Base-by-base conservation (phyloP, 2,329 filamentous ascomycete genomes). In the Fusarium abutilonis region DNA sequence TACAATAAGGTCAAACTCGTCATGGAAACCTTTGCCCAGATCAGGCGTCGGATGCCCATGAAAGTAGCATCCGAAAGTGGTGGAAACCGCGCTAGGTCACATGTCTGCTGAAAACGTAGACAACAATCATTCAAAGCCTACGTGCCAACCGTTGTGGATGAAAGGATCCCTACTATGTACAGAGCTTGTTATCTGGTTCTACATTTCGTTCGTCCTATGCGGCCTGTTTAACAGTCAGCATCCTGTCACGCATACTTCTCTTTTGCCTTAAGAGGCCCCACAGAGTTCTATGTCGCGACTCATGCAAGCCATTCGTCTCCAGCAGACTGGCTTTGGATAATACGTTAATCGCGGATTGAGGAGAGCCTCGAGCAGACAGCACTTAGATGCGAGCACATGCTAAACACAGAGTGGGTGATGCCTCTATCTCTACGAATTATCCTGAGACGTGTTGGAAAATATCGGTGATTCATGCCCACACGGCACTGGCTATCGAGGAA, bases 391-490 rank as follows among this genome's bases (percentile, higher is more conserved):
- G 23, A 8, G 23, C 23, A 26, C 23, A 26, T 26, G 23, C 8
- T 26, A 26, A 26, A 26, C 23, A 26, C 23, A 26, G 23, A 26
- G 23, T 26, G 23, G 23, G 23, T 6, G 8, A 26, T 26, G 23
- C 23, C 23, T 26, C 23, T 26, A 8, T 26, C 23, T 26, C 23
- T 13, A n/a, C 31, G 23, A 31, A 45, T 46, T 36, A 47, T 31
- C 32, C 19, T 40, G 21, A 17, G 21, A 23, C 43, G 29, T 26
- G 31, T 42, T 45, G 39, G 46, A 21, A 21, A 31, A 39, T 19
- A 10, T 39, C 35, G 35, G 28, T 60, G 44, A 40, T 42, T 9
- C 45, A 63, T 47, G 53, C n/a, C 42, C 43, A 36, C 39, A 51
- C 40, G n/a, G 15, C 44, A 36, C 31, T 31, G 10, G 17, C 26